Conservation (phyloP, 2,329 filamentous ascomycete genomes). For the Cladosporium sphaerospermum region DNA sequence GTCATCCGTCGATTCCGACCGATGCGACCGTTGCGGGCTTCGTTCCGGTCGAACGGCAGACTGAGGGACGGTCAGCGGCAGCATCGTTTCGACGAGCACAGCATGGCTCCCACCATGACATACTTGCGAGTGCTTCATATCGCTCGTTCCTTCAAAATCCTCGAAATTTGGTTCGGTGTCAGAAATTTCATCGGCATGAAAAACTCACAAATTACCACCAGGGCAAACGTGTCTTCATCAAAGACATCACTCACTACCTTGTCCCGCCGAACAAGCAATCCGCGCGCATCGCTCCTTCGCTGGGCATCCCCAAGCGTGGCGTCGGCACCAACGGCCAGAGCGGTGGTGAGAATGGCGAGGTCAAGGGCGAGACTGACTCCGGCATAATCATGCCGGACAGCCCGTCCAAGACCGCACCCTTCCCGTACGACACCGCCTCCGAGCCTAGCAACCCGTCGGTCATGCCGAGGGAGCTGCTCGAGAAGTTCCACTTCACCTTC, state of each 20-base stretch:
- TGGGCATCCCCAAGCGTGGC: slow-evolving; percentile 45
- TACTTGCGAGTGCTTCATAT: no score
- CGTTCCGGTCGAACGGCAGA: not conserved
- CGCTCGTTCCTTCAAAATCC: no score
- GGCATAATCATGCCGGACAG: slow-evolving; percentile 28
- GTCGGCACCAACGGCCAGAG: slow-evolving; percentile 47
- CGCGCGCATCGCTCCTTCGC: slow-evolving; percentile 70
- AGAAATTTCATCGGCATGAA: no score
- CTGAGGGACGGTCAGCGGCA: no score
- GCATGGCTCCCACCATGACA: not conserved
- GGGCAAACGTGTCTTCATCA: slow-evolving; percentile 94
- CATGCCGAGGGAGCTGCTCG: slow-evolving; percentile 65
- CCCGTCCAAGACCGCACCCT: slow-evolving; percentile 37
- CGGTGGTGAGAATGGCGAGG: slow-evolving; percentile 25
- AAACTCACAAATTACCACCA: slow-evolving; percentile 36
- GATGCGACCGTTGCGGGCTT: slow-evolving; percentile 5
- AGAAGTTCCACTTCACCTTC: slow-evolving; percentile 88
- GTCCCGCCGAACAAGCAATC: slow-evolving; percentile 65
- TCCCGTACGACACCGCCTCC: slow-evolving; percentile 51
- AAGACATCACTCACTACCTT: slow-evolving; percentile 93
- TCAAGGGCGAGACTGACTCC: slow-evolving; percentile 22
- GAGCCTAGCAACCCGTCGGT: slow-evolving; percentile 79
- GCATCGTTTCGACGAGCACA: not conserved
- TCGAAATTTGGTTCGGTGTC: no score
- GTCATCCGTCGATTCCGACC: not conserved